These are phyloP conservation scores for Fusarium tanahbumbuense DNA, from an alignment of 2,329 filamentous ascomycete genomes.

Conservation along the genomic window DNA sequence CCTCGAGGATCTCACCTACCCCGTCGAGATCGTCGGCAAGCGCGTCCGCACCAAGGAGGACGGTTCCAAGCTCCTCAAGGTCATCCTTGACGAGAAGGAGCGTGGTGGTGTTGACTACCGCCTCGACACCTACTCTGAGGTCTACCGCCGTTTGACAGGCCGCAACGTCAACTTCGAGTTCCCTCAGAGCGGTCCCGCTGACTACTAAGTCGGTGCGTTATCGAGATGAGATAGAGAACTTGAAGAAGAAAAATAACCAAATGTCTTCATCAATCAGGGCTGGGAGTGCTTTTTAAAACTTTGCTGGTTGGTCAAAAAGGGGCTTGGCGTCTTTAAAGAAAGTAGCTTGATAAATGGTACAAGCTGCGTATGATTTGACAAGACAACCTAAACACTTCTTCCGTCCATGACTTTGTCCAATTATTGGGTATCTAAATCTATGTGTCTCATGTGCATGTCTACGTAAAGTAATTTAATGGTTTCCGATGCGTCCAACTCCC, in stretches of 20 bases:
- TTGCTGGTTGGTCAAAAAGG: conserved; percentile 56
- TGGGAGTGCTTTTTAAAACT: conserved; percentile 51
- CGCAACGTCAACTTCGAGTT: conserved; percentile 99
- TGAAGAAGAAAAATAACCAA: conserved; percentile 19
- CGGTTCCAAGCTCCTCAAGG: conserved; percentile 98
- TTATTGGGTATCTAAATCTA: conserved; percentile 57
- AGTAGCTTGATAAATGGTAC: conserved; percentile 62
- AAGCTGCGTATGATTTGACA: conserved; percentile 58
- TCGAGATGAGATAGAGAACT: conserved; percentile 32
- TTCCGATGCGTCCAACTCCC: conserved; percentile 82
- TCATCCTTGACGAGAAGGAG: conserved; percentile 99
- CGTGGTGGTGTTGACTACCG: conserved; percentile 98
- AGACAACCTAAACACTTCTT: conserved; percentile 49
- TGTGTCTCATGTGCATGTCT: conserved; percentile 33
- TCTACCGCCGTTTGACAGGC: conserved; percentile 98
- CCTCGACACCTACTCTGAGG: conserved; percentile 99
- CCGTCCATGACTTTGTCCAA: conserved; percentile 45
- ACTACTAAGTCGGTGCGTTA: conserved; percentile 74
- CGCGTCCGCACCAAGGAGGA: conserved; percentile 98
- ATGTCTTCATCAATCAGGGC: conserved; percentile 36
- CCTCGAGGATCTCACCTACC: conserved; percentile 97
- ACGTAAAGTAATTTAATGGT: conserved; percentile 49
- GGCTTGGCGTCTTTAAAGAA: conserved; percentile 63
- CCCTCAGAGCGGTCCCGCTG: conserved; percentile 81
- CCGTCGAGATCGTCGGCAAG: conserved; percentile 99